A percentile compares a stretch with the other conserved stretches of the same genome.
Conservation (phyloP, 108 stramenopile species). For the Skeletonema tropicum region DNA sequence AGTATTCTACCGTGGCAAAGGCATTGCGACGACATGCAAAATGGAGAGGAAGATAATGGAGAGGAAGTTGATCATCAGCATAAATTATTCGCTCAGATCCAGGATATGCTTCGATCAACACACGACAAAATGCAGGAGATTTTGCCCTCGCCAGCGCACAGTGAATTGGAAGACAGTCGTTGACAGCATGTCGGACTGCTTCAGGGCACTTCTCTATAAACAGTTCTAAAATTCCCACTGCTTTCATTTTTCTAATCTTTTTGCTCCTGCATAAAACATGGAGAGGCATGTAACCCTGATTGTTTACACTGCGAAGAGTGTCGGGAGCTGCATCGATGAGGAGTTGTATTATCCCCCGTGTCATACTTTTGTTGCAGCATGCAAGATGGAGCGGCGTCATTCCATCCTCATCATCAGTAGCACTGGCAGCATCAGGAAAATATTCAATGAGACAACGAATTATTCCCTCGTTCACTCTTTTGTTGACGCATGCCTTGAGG, state of each 20-base stretch:
- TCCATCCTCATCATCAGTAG: background rate
- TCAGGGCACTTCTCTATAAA: background rate
- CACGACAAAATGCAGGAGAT: background rate
- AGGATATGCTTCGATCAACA: slow-evolving; percentile 1
- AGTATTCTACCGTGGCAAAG: background rate
- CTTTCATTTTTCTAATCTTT: background rate
- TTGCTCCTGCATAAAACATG: background rate
- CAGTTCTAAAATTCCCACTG: background rate
- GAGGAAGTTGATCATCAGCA: background rate
- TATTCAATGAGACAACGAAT: background rate
- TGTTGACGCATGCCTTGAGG: too few species aligned
- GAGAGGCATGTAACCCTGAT: background rate
- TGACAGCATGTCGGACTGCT: background rate
- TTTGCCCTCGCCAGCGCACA: background rate
- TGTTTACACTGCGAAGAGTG: background rate
- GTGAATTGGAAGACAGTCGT: background rate
- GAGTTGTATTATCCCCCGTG: background rate
- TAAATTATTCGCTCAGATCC: background rate
- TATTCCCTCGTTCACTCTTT: too few species aligned
- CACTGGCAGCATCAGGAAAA: background rate
- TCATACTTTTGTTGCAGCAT: background rate
- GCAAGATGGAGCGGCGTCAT: background rate
- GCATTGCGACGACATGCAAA: background rate
- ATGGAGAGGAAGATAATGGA: too few species aligned
- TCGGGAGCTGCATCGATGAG: slow-evolving; percentile 1